Percentiles rank a stretch among this genome's conserved stretches.
Evolutionary conservation across 2,329 filamentous ascomycete species (phyloP).

Genomic region (Orbilia blumenaviensis): DNA sequence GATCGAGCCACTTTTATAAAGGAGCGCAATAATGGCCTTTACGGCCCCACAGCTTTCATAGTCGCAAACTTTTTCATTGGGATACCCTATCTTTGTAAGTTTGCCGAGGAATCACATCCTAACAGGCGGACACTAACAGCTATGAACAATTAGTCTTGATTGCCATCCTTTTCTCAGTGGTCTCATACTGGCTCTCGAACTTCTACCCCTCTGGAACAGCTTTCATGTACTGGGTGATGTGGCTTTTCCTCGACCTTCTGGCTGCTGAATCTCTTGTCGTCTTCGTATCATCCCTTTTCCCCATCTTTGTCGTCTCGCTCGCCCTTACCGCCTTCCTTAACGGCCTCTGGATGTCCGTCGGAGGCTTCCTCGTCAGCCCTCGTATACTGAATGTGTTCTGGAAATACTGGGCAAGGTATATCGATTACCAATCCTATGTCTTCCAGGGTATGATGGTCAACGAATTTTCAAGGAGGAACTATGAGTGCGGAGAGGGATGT

Average conservation of each 20-base stretch:
- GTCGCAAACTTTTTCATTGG: constrained; percentile 83
- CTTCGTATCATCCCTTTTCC: constrained; percentile 75
- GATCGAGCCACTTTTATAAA: constrained; percentile 77
- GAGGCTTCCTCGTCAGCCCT: constrained; percentile 80
- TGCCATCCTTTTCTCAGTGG: constrained; percentile 75
- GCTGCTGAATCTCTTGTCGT: constrained; percentile 85
- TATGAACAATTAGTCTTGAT: constrained; percentile 69
- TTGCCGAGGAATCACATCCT: background rate
- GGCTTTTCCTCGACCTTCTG: constrained; percentile 84
- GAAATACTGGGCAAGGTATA: constrained; percentile 87
- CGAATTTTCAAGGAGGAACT: constrained; percentile 75
- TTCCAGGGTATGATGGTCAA: constrained; percentile 96
- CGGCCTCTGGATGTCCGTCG: constrained; percentile 87
- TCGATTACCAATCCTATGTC: constrained; percentile 85
- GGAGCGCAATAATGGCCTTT: constrained; percentile 82
- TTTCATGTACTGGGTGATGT: constrained; percentile 82
- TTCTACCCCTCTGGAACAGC: constrained; percentile 72
- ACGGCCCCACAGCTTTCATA: constrained; percentile 76
- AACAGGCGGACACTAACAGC: background rate
- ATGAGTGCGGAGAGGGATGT: constrained; percentile 69
- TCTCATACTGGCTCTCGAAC: constrained; percentile 82
- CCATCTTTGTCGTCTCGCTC: constrained; percentile 80
- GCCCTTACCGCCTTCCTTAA: constrained; percentile 86
- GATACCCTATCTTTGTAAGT: constrained; percentile 73
- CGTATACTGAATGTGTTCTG: constrained; percentile 81